Base-by-base conservation (phyloP, 306 rosid species). In the Alnus rubra region DNA sequence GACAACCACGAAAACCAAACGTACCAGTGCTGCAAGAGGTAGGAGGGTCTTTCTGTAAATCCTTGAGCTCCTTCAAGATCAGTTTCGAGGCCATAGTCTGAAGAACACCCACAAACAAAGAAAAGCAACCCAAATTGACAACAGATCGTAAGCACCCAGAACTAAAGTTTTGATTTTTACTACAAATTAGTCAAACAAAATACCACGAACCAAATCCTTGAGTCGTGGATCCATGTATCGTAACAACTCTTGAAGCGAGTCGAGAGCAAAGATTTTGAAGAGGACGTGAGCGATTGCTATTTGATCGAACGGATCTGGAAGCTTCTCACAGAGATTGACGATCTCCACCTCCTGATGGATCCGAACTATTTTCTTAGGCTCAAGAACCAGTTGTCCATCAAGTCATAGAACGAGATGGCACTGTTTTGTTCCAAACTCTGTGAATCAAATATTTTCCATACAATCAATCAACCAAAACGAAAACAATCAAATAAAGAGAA, bases 21-120 rank as follows among this genome's bases (percentile, higher is more conserved):
- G 78, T 90, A 89, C 89, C 98, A 23, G 98, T 94, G 67, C 97
- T 93, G 89, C 92, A 91, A n/a, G 92, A 91, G 49, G 89, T 87
- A 45, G 93, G 98, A 74, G 94, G 93, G 79, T 93, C 94, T 23
- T 23, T 23, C 28, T 23, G 28, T 23, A 23, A 23, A 23, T 23
- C 28, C 28, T 23, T 23, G 28, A 91, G 94, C 80, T 90, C 98
- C 87, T 93, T 89, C 82, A 88, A 73, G 88, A 93, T 91, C 73
- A 94, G 94, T 78, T 91, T 93, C 14, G 94, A 91, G 56, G 98
- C 94, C 98, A 93, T 93, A 9, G 11, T 35, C 6, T 39, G 7
- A n/a, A 47, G 31, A 69, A 30, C 74, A 78, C 10, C 5, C 23
- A 52, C 6, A 19, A 31, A 18, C 52, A 71, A 37, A 28, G 0